Conservation (phyloP, 106 monocot genomes). For the Dendrobium officinale region DNA sequence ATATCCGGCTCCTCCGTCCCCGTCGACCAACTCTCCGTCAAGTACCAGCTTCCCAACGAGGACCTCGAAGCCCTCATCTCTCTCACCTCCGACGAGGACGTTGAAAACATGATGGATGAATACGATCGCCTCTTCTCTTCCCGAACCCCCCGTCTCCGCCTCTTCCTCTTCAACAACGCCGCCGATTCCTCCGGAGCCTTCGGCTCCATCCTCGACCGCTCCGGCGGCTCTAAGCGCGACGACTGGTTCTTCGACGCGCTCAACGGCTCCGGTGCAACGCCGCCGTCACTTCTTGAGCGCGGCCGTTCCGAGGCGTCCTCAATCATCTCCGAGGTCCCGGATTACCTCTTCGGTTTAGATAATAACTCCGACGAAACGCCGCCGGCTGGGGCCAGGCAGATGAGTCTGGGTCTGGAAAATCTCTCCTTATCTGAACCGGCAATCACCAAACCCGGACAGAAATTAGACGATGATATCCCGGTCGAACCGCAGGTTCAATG, state of each 20-base stretch:
- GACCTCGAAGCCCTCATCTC: constrained; percentile 84
- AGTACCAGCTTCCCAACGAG: constrained; percentile 78
- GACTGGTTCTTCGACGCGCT: constrained; percentile 65
- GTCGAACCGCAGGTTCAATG: constrained; percentile 1
- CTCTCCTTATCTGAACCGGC: constrained; percentile 6
- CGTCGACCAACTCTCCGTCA: constrained; percentile 24
- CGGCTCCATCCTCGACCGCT: constrained; percentile 25
- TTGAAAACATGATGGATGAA: constrained; percentile 79
- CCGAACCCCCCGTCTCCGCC: constrained; percentile 30
- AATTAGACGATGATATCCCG: background rate
- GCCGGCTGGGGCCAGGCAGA: background rate
- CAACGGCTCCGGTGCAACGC: constrained; percentile 12
- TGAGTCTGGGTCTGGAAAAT: background rate
- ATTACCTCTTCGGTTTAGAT: constrained; percentile 66
- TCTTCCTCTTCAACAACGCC: constrained; percentile 45
- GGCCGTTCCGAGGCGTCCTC: constrained; percentile 58
- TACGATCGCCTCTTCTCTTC: constrained; percentile 36
- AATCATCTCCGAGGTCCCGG: constrained; percentile 49
- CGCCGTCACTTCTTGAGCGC: constrained; percentile 15
- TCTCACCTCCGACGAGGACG: constrained; percentile 70
- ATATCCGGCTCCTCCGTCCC: constrained; percentile 8
- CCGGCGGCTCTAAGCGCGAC: constrained; percentile 21
- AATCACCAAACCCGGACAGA: constrained; percentile 7
- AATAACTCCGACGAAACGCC: constrained; percentile 28
- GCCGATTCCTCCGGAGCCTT: constrained; percentile 11